These are phyloP conservation scores for Globisporangium solare DNA, from an alignment of 352 stramenopile species.

Conservation along the genomic window DNA sequence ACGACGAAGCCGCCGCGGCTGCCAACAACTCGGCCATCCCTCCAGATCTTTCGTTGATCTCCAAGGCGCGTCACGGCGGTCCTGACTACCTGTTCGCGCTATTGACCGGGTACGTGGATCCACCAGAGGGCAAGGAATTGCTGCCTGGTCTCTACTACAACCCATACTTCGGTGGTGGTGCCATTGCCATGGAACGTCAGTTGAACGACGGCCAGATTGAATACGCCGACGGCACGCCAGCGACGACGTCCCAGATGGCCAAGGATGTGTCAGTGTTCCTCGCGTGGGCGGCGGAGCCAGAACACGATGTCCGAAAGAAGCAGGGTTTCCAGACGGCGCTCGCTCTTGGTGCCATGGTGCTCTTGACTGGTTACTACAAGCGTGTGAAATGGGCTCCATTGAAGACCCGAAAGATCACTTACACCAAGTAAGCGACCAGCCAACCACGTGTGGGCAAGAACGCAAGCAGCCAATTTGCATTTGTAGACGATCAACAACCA, in stretches of 20 bases:
- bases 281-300: slow-evolving; percentile 95
- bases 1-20: slow-evolving; percentile 95
- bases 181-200: slow-evolving; percentile 98
- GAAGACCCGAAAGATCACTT: slow-evolving; percentile 98
- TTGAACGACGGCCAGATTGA: slow-evolving; percentile 96
- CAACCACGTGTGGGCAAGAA: background rate
- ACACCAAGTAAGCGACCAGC: slow-evolving; percentile 88
- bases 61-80: slow-evolving; percentile 94
- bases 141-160: slow-evolving; percentile 95
- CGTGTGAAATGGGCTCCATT: slow-evolving; percentile 96
- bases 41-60: slow-evolving; percentile 97
- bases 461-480: slow-evolving; percentile 12
- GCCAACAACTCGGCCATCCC: slow-evolving; percentile 97
- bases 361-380: slow-evolving; percentile 98
- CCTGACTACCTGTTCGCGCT: slow-evolving; percentile 97
- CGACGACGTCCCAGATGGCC: slow-evolving; percentile 97
- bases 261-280: slow-evolving; percentile 98
- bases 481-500: slow-evolving; percentile 15
- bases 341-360: slow-evolving; percentile 87
- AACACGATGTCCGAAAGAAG: slow-evolving; percentile 98
- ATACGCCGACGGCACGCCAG: slow-evolving; percentile 96
- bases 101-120: slow-evolving; percentile 96
- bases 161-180: slow-evolving; percentile 97
- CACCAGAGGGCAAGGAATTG: slow-evolving; percentile 88
- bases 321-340: slow-evolving; percentile 93